Conservation (phyloP, 805 yeast species). For the Myxozyma vanderwaltii region DNA sequence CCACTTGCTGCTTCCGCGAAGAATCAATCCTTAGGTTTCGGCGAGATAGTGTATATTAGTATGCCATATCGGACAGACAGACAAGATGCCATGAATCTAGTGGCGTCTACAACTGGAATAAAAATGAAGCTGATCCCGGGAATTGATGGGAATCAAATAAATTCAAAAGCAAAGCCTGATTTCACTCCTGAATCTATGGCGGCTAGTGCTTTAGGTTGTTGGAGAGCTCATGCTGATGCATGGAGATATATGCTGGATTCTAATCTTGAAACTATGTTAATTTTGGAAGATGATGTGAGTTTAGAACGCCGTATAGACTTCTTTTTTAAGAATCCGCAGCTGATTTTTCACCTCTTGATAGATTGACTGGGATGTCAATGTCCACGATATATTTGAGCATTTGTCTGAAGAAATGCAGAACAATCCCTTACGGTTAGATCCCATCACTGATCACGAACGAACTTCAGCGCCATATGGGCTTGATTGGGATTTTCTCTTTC, state of each 20-base stretch:
- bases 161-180: conserved; percentile 20
- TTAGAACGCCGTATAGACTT: not conserved
- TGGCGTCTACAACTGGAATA: conserved; percentile 15
- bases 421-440: conserved; percentile 19
- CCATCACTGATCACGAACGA: conserved; percentile 15
- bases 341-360: not conserved
- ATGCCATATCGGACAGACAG: conserved; percentile 26
- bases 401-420: conserved; percentile 23
- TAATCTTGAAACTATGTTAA: conserved; percentile 17
- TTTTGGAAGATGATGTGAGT: conserved; percentile 24
- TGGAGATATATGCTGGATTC: conserved; percentile 23
- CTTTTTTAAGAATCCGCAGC: not conserved
- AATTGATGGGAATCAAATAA: conserved; percentile 12
- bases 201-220: conserved; percentile 23
- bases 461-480: conserved; percentile 22
- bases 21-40: conserved; percentile 24
- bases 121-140: conserved; percentile 17
- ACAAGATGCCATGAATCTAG: conserved; percentile 23
- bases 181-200: conserved; percentile 4
- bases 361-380: conserved; percentile 23
- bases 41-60: conserved; percentile 20
- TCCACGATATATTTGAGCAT: conserved; percentile 18
- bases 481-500: conserved; percentile 25
- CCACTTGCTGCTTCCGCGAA: conserved; percentile 3
- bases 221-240: conserved; percentile 28